These are phyloP conservation scores for Begonia fuchsioides DNA, from an alignment of 306 rosid genomes.

Conservation along the genomic window DNA sequence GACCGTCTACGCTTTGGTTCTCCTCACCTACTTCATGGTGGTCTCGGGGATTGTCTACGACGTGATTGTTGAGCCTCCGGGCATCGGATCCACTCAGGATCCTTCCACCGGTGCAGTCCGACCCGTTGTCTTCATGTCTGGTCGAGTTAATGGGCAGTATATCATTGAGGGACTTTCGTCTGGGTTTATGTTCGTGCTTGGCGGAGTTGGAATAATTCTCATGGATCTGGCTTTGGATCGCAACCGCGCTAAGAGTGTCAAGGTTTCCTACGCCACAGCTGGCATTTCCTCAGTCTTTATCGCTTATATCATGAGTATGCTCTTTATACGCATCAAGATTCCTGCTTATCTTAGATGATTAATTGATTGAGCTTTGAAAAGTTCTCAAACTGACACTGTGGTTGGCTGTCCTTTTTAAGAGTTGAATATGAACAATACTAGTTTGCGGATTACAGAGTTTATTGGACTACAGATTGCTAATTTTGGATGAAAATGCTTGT, in stretches of 20 bases:
- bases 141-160: conserved; percentile 91
- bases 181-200: conserved; percentile 87
- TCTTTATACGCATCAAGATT: conserved; percentile 85
- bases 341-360: conserved; percentile 66
- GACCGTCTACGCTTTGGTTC: conserved; percentile 59
- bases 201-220: conserved; percentile 64
- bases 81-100: conserved; percentile 84
- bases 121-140: conserved; percentile 76
- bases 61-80: conserved; percentile 91
- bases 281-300: conserved; percentile 49
- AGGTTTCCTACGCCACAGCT: conserved; percentile 68
- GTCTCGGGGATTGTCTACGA: conserved; percentile 92
- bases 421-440: no score
- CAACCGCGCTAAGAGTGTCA: conserved; percentile 57
- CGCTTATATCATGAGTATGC: conserved; percentile 85
- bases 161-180: conserved; percentile 80
- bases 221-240: conserved; percentile 76
- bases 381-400: no score
- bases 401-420: no score
- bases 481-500: no score
- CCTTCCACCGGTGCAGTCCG: conserved; percentile 66
- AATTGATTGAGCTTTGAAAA: no score
- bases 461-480: no score
- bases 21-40: conserved; percentile 91
- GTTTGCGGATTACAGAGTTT: no score